Base-by-base conservation (phyloP, 2,329 filamentous ascomycete species). In the Xylaria multiplex region DNA sequence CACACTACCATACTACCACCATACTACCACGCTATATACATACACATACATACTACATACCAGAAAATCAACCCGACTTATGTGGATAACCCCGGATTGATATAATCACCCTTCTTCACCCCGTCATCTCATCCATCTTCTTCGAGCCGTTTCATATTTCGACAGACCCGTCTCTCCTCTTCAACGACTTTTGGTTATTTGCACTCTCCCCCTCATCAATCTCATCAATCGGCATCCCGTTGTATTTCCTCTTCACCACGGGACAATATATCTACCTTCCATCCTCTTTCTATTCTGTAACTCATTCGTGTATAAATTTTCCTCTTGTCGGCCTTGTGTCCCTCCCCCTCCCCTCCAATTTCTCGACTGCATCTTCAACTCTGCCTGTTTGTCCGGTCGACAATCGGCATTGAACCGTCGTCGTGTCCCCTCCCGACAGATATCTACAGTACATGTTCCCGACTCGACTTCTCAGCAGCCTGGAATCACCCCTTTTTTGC, bases 61-160 rank as follows among this genome's bases (percentile, higher is more conserved):
- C 56, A 49, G 14, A 40, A 48, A 32, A 43, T 27, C 53, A 49
- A 56, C 61, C 45, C 53, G 49, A 59, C 61, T 24, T 49, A 52
- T 64, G 68, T 68, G 65, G 64, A 69, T 69, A 67, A 59, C 62
- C 64, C 63, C 62, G 40, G 68, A 67, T 68, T 66, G 64, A 71
- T 65, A 69, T 69, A 69, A 68, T 66, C 66, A 68, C 63, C 66
- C 63, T 62, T 59, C 64, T 59, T 66, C 66, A 35, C 57, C 57
- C 57, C 66, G 46, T 57, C 62, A 52, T 50, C 55, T 52, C 57
- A 27, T 55, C 64, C 62, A 58, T 56, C 62, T 43, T 59, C 53
- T 40, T 48, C 54, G 53, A 56, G 55, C 61, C 69, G 71, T 75
- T 75, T 72, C 71, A 71, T 70, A 66, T 73, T 67, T 68, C 58